phyloP scores from a whole-genome alignment of 805 yeast species.

The Kluyveromyces lactis region DNA sequence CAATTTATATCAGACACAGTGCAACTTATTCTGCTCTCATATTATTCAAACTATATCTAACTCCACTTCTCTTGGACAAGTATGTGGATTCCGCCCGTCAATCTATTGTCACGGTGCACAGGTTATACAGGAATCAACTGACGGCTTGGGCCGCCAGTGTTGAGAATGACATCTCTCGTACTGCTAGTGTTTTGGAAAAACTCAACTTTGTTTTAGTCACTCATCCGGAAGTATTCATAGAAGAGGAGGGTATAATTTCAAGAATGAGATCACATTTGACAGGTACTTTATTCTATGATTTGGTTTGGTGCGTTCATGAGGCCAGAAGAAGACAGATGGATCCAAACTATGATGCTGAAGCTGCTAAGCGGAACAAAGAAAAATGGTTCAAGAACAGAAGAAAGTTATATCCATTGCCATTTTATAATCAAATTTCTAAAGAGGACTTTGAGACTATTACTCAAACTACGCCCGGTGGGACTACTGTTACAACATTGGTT shows the following conservation, averaged over 20 bases:
- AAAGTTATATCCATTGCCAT: slow-evolving; percentile 68
- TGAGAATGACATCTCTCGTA: slow-evolving; percentile 82
- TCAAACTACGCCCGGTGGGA: slow-evolving; percentile 86
- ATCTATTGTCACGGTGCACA: slow-evolving; percentile 85
- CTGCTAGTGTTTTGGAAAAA: slow-evolving; percentile 85
- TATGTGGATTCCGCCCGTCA: slow-evolving; percentile 86
- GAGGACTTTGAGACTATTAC: slow-evolving; percentile 83
- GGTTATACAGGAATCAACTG: slow-evolving; percentile 77
- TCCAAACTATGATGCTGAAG: slow-evolving; percentile 27
- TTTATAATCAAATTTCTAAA: slow-evolving; percentile 81
- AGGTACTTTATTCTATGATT: slow-evolving; percentile 82
- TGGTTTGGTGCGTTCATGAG: slow-evolving; percentile 92
- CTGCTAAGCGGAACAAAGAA: slow-evolving; percentile 29
- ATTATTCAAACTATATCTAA: slow-evolving; percentile 71
- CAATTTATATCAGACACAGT: slow-evolving; percentile 81
- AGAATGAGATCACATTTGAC: slow-evolving; percentile 90
- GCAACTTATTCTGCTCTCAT: slow-evolving; percentile 72
- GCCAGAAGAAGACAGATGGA: slow-evolving; percentile 66
- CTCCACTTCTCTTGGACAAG: slow-evolving; percentile 56
- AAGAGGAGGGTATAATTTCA: slow-evolving; percentile 66
- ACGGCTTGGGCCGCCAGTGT: slow-evolving; percentile 83
- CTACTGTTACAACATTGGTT: slow-evolving; percentile 79
- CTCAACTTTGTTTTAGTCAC: slow-evolving; percentile 79
- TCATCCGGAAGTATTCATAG: slow-evolving; percentile 74
- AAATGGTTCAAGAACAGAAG: slow-evolving; percentile 15